Evolutionary conservation across 495 filamentous ascomycete species (phyloP).

Genomic region (Neurospora terricola): DNA sequence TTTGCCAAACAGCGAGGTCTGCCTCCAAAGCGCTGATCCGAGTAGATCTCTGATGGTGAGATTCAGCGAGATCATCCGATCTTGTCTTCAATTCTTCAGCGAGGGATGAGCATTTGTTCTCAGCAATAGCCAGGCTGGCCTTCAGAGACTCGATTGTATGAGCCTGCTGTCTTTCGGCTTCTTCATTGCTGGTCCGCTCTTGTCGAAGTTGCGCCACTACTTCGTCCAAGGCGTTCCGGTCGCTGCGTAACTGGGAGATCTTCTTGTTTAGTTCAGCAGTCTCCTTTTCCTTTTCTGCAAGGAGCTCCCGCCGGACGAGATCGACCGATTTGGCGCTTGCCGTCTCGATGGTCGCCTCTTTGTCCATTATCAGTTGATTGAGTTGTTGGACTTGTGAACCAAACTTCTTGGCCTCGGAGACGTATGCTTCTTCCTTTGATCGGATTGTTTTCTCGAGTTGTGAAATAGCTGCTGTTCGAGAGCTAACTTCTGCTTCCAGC

Average conservation of each 20-base stretch:
- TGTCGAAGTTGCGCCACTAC: conserved; percentile 4
- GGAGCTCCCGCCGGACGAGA: conserved; percentile 2
- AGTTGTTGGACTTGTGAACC: conserved; percentile 8
- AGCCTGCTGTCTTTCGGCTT: conserved; percentile 2
- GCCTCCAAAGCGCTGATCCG: not conserved
- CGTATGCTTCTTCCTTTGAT: conserved; percentile 4
- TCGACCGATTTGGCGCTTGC: not conserved
- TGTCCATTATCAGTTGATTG: conserved; percentile 9
- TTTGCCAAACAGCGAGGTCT: conserved; percentile 1
- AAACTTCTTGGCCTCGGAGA: conserved; percentile 3
- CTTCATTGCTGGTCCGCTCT: conserved; percentile 1
- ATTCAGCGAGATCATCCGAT: not conserved
- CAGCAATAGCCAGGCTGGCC: conserved; percentile 1
- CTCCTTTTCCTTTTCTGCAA: conserved; percentile 6
- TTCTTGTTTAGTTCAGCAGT: not conserved
- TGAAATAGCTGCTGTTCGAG: conserved; percentile 2
- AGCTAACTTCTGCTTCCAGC: conserved; percentile 6
- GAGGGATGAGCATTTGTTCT: not conserved
- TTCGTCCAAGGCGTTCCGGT: not conserved
- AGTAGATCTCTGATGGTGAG: not conserved
- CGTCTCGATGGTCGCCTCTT: conserved; percentile 1
- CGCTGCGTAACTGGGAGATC: conserved; percentile 1
- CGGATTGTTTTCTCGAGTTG: conserved; percentile 10
- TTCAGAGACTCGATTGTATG: conserved; percentile 5
- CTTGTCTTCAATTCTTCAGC: not conserved